A percentile compares a stretch with the other conserved stretches of the same genome.
These are phyloP conservation scores for Serendipita sp. DNA, from an alignment of 768 basidiomycete species.

Conservation along the genomic window DNA sequence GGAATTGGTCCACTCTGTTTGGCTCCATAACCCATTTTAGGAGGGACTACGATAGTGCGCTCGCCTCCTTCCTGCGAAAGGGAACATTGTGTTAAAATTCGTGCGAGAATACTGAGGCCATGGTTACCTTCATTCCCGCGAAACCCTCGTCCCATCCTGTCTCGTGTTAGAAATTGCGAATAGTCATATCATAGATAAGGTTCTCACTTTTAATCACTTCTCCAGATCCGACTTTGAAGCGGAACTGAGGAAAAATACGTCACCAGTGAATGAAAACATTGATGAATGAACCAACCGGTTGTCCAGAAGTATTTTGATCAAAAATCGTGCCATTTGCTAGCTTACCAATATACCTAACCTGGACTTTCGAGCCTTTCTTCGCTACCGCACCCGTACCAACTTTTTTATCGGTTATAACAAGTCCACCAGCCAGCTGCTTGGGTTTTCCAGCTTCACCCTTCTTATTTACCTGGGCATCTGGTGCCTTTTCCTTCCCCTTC, in stretches of 20 bases:
- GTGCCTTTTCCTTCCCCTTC: constrained; percentile 16
- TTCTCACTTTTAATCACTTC: constrained; percentile 77
- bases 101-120: neutral
- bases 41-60: constrained; percentile 59
- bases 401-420: constrained; percentile 63
- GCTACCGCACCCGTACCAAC: constrained; percentile 70
- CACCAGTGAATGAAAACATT: neutral
- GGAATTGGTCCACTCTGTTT: constrained; percentile 47
- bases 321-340: constrained; percentile 58
- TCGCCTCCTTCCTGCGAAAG: constrained; percentile 38
- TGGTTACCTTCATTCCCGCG: constrained; percentile 69
- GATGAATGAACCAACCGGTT: constrained; percentile 46
- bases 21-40: constrained; percentile 55
- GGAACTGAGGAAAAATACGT: constrained; percentile 31
- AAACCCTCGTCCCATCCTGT: constrained; percentile 85
- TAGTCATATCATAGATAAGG: neutral
- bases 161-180: constrained; percentile 1
- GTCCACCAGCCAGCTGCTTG: constrained; percentile 41
- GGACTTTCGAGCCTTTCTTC: constrained; percentile 68
- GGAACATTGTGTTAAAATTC: neutral
- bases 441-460: constrained; percentile 3
- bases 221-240: constrained; percentile 65
- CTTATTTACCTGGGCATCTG: constrained; percentile 11
- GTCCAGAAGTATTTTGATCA: constrained; percentile 69
- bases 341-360: constrained; percentile 90